Conservation (phyloP, 345 rosid species). For the Geranium brycei region DNA sequence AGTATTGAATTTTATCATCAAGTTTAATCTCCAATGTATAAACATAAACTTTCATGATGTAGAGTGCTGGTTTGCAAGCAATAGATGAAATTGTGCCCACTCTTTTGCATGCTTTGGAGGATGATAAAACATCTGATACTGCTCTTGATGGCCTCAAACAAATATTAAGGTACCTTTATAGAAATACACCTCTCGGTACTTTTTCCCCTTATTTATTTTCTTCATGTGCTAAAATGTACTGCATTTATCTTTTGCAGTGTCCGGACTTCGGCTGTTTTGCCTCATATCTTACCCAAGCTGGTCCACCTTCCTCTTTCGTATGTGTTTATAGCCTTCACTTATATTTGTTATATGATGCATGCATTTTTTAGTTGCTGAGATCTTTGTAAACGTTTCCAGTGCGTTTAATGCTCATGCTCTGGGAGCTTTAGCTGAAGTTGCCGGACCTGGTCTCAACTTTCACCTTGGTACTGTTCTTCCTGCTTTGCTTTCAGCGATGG, state of each 20-base stretch:
- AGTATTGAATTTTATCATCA: slow-evolving; percentile 1
- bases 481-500: slow-evolving; percentile 79
- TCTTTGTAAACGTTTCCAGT: slow-evolving; percentile 28
- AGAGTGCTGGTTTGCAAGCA: slow-evolving; percentile 99
- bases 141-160: slow-evolving; percentile 96
- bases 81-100: slow-evolving; percentile 98
- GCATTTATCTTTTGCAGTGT: slow-evolving; percentile 44
- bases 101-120: slow-evolving; percentile 83
- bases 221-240: neutral
- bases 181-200: neutral
- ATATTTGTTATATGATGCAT: neutral
- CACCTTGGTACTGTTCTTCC: slow-evolving; percentile 92
- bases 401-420: slow-evolving; percentile 96
- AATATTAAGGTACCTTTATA: slow-evolving; percentile 52
- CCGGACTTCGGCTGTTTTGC: slow-evolving; percentile 90
- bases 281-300: slow-evolving; percentile 94
- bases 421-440: slow-evolving; percentile 97
- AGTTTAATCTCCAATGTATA: neutral
- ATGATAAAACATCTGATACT: slow-evolving; percentile 77
- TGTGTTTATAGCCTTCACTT: slow-evolving; percentile 23
- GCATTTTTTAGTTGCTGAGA: slow-evolving; percentile 6
- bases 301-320: slow-evolving; percentile 89
- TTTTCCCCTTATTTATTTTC: neutral
- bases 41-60: slow-evolving; percentile 10
- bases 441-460: slow-evolving; percentile 75